Base-by-base conservation (phyloP, 352 stramenopile genomes). In the Globisporangium lucens region DNA sequence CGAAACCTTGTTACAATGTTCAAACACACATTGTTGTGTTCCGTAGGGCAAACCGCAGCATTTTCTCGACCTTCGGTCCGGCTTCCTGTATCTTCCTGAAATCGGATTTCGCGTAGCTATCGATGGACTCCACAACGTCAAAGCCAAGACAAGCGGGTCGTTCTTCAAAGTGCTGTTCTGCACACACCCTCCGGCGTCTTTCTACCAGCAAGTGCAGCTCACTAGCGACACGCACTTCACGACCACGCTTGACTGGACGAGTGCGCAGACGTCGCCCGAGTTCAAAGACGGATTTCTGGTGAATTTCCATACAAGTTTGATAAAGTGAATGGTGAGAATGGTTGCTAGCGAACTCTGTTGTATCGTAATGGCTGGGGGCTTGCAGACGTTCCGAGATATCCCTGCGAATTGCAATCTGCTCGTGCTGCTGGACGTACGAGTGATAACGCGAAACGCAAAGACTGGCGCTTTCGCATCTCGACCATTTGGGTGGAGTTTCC, bases 91-190 rank as follows among this genome's bases (percentile, higher is more conserved):
- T 52, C 70, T 81, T 5, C 70, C 83, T 30, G 57, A 73, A 17
- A 82, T 94, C 24, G 86, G 86, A 3, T 91, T 94, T 49, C 83
- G 83, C 6, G 64, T 91, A 49, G 73, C 86, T 15, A 58, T 94
- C 17, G 86, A 94, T 55, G 76, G 80, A 6, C 60, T 91, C n/a
- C 70, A 89, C 66, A 90, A 91, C 56, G 63, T 89, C 10, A 89
- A 85, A 64, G n/a, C 68, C 36, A 90, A 89, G 38, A 38, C 72
- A 20, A 72, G 60, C 0, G 58, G 66, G 17, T 36, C 46, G 1
- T 79, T 90, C 57, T 91, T 82, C 58, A 85, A 82, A 73, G 76
- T 91, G 9, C 53, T 92, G 0, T 83, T 72, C 36, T 87, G 82
- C 43, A 58, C 83, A 7, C 73, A 70, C 12, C 86, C 86, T 7